phyloP scores from a whole-genome alignment of 2,329 filamentous ascomycete genomes.

The Colletotrichum karsti region DNA sequence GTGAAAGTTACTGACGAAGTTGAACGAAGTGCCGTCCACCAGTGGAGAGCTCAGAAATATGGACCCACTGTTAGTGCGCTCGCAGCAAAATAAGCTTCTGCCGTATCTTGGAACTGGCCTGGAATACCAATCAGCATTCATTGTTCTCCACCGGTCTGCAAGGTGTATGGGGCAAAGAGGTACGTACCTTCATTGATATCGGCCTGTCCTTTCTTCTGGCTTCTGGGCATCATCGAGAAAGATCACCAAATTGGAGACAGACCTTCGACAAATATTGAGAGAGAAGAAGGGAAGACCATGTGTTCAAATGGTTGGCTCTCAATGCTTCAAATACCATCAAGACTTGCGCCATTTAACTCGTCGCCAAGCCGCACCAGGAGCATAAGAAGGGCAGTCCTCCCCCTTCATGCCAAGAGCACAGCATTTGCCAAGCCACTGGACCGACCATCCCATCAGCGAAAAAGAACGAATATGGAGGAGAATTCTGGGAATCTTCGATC shows the following conservation, averaged over 20 bases:
- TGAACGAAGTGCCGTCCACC: no score
- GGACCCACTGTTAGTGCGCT: neutral
- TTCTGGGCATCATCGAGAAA: neutral
- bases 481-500: neutral
- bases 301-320: slow-evolving; percentile 9
- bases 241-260: neutral
- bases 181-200: neutral
- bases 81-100: neutral
- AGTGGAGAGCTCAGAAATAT: no score
- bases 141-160: no score
- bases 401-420: slow-evolving; percentile 5
- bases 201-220: neutral
- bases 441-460: neutral
- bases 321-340: neutral
- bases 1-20: no score
- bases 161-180: neutral
- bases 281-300: neutral
- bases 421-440: slow-evolving; percentile 6
- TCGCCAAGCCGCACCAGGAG: slow-evolving; percentile 1
- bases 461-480: neutral
- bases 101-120: neutral
- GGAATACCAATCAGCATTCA: neutral
- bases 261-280: neutral
- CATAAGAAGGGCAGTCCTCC: slow-evolving; percentile 16
- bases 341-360: neutral